Evolutionary conservation across 306 rosid genomes (phyloP), one percentile per base, ranked within the genome.

Genomic region (Cucurbita moschata): DNA sequence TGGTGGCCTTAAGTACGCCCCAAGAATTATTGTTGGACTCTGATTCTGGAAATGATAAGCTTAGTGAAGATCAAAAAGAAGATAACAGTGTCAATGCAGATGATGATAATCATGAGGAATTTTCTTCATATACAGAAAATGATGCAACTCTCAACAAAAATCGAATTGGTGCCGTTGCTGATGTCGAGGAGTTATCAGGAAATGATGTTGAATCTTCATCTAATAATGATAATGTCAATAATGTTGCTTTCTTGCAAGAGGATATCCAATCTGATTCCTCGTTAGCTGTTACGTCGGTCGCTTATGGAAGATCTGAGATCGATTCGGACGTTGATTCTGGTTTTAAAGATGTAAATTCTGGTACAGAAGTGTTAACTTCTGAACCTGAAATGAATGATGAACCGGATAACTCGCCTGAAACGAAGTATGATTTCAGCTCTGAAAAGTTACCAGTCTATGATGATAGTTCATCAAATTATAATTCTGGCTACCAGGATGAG

Each of bases 1-100:
- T 91, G 92, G 84, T 88, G 82, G 88, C 96, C 18, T 84, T 95
- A 87, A 85, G 85, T 3, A 71, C 84, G 1, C 88, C 86, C 78
- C 96, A 89, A 80, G 96, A 91, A 75, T 80, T 19, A 56, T 38
- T 79, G 55, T 70, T 89, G 85, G 80, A 82, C 47, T 82, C 87
- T 73, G 99, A 89, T 81, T 79, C 82, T 30, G 79, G 49, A 42
- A 75, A 67, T 56, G 83, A 79, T 74, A 65, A 62, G 56, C 73
- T 53, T 60, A 58, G 60, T 1, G 90, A 49, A 72, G 80, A 76
- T 58, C 84, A 35, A 47, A 77, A 77, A 50, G 82, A 76, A 62
- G 69, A 59, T 62, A 50, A 63, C 46, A 75, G 26, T 70, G 21
- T 8, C 59, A 80, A 80, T 55, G 75, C 79, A 63, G 96, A 81